Evolutionary conservation across 2,329 filamentous ascomycete species (phyloP), one percentile per base, ranked within the genome.

Genomic region (Arthrobotrys musiformis): DNA sequence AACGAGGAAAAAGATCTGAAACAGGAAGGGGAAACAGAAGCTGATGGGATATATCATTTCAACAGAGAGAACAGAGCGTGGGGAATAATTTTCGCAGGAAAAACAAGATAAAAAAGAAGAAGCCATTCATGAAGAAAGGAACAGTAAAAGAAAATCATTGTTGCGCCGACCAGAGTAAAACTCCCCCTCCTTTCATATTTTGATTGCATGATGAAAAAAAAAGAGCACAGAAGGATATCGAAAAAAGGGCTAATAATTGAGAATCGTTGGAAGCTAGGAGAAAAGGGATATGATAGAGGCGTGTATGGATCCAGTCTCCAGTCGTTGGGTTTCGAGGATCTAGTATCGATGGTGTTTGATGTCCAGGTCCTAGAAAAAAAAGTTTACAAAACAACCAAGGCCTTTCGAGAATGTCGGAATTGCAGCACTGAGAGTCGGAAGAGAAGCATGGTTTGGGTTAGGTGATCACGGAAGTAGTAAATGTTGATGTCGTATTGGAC

Each of bases 51-150:
- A 54, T 68, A 64, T 72, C 50, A 64, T 58, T 52, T 56, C 37
- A 64, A 64, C 35, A 37, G 24, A 22, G 30, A 13, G 17, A 22
- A 56, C 9, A 26, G 19, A 17, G 28, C 8, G n/a, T 17, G 62
- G 70, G 64, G 63, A 66, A 76, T 76, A 64, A 40, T 76, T 73
- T 76, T 76, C 72, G 72, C 72, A 76, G 58, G 70, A 74, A 74
- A 50, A 50, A 61, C 54, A 19, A 56, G 33, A 40, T 58, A 37
- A 24, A 13, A 50, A 5, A n/a, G n/a, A n/a, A n/a, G n/a, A n/a
- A 17, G n/a, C 40, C 33, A 37, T 58, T 40, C 62, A 58, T 33
- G 42, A 46, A 62, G 42, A 44, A 24, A 68, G 30, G 22, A 56
- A 33, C 22, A 35, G n/a, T 22, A 52, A 52, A 44, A 74, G 56